These are phyloP conservation scores for Simmondsia chinensis DNA, from an alignment of 148 eudicot genomes.

Conservation along the genomic window DNA sequence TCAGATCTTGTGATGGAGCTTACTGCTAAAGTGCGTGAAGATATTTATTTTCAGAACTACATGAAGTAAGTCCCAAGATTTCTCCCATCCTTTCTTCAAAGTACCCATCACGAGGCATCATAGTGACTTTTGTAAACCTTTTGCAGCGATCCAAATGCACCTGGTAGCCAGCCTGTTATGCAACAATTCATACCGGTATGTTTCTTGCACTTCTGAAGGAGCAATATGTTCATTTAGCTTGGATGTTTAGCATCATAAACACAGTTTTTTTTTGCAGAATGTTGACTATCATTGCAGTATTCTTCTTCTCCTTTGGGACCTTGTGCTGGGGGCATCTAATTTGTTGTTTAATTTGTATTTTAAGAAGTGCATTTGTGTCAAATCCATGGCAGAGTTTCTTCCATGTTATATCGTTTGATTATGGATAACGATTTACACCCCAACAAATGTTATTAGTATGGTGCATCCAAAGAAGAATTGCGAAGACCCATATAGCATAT, in stretches of 20 bases:
- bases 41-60: slow-evolving; percentile 90
- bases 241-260: background rate
- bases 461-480: too few relatives aligned
- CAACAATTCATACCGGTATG: slow-evolving; percentile 76
- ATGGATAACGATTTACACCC: too few relatives aligned
- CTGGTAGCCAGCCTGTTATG: slow-evolving; percentile 92
- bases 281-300: too few relatives aligned
- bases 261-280: background rate
- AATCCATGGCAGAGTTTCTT: too few relatives aligned
- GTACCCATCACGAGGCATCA: background rate
- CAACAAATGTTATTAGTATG: too few relatives aligned
- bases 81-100: background rate
- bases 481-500: too few relatives aligned
- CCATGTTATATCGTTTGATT: too few relatives aligned
- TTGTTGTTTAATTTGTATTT: too few relatives aligned
- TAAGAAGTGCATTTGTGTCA: too few relatives aligned
- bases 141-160: slow-evolving; percentile 86
- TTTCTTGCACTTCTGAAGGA: background rate
- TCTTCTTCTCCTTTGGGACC: too few relatives aligned
- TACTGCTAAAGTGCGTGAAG: slow-evolving; percentile 92
- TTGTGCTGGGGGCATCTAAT: too few relatives aligned
- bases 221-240: too few relatives aligned
- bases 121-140: slow-evolving; percentile 3
- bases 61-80: slow-evolving; percentile 53
- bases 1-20: slow-evolving; percentile 71